Base-by-base conservation (phyloP, 805 yeast species). In the Candida anglica region DNA sequence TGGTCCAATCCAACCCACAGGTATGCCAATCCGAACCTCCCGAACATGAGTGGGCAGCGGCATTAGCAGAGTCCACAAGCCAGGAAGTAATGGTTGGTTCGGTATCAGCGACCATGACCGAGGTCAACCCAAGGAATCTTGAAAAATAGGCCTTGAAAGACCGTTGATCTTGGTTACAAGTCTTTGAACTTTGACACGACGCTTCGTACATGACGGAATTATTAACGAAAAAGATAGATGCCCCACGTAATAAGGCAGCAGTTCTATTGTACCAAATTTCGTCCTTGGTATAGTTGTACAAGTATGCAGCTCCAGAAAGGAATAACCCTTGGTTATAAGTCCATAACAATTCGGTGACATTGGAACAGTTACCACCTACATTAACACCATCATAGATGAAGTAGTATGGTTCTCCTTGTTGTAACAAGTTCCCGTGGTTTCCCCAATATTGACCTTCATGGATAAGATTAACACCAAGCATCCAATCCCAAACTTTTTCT, bases 141-240 rank as follows among this genome's bases (percentile, higher is more conserved):
- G 87, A 54, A 46, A 86, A 72, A 47, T 81, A 84, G 1, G 95
- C 95, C 65, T 85, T 86, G 72, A 91, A 89, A n/a, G 93, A 78
- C 39, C 95, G 71, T 67, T 89, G 95, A 66, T 89, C 97, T 36
- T 76, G 81, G 59, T 86, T 76, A 67, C 98, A 89, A 25, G 70
- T 66, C 17, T 56, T 57, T 2, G 63, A 44, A 13, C 69, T 66
- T 66, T 86, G 94, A 59, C 97, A 89, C 1, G 95, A 87, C 5
- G 82, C 81, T 56, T 89, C 98, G 51, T 71, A 84, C 77, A 86
- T 71, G 31, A 86, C 63, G 23, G 61, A 47, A 28, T 72, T 60
- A 26, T 57, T 43, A 35, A 63, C 60, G 59, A 86, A 83, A 52
- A 82, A 79, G 3, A 73, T 73, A 19, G 50, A 43, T 6, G 79